Evolutionary conservation across 306 rosid genomes (phyloP), one percentile per base, ranked within the genome.

Genomic region (Urtica urens): DNA sequence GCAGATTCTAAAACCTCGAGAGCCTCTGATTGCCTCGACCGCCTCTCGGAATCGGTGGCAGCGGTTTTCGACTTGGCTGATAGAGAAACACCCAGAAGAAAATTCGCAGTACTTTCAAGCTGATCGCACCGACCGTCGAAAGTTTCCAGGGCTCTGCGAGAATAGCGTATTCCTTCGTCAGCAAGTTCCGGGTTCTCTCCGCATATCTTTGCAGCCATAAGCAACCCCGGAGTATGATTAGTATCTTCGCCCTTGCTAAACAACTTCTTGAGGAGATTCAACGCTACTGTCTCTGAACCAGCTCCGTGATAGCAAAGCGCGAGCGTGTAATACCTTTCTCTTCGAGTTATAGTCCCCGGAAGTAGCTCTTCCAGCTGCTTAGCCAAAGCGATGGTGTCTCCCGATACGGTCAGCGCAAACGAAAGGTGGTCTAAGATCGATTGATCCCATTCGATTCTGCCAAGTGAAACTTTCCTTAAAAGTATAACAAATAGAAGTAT

Each of bases 351-450:
- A 25, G 71, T 62, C 44, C 81, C 77, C 17, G 99, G 96, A 48
- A 70, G 83, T 58, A 82, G 62, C 71, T 77, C 93, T 74, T 92
- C 86, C 55, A 72, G 69, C 56, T 75, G 94, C 45, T 38, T 59
- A 53, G 96, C 99, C 64, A 85, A 71, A 69, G 79, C 59, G 57
- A 69, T 64, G 71, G 81, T 59, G 65, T 79, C 78, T 46, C 94
- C 99, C 30, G 99, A 72, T 63, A 92, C 67, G 28, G 94, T 75
- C 22, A 85, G 53, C 49, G 96, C 93, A 77, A 77, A 92, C 19
- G 94, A 73, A 52, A 92, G 99, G 63, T 85, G 96, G 58, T 92
- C 94, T 71, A 92, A 53, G 68, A 85, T 82, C 61, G 96, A 92
- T 21, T 92, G 94, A 75, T 92, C 99, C 99, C 87, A 79, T 55